These are phyloP conservation scores for Coniella lustricola DNA, from an alignment of 2,329 filamentous ascomycete species.

Conservation along the genomic window DNA sequence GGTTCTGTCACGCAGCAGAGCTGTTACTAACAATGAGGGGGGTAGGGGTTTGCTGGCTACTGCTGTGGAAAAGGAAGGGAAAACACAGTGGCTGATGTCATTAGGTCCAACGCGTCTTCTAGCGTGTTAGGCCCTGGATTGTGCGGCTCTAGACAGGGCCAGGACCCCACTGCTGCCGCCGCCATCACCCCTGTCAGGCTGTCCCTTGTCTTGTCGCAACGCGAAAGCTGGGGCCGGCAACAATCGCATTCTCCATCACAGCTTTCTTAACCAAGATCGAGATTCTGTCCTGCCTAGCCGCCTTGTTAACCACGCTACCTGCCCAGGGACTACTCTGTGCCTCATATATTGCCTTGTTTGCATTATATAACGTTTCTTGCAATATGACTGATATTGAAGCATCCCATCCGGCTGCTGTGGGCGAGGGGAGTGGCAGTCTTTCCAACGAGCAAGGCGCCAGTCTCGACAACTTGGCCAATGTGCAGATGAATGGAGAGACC, in stretches of 20 bases:
- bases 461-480: neutral
- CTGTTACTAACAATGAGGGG: neutral
- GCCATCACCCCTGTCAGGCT: too few species aligned
- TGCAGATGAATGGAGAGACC: neutral
- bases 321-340: neutral
- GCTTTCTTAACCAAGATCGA: neutral
- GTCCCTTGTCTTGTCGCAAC: too few species aligned
- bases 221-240: neutral
- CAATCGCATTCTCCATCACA: neutral
- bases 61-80: too few species aligned
- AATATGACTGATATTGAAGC: slow-evolving; percentile 8
- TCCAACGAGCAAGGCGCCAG: neutral
- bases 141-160: too few species aligned
- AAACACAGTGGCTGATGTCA: slow-evolving; percentile 1
- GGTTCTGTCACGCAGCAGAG: too few species aligned
- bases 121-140: neutral
- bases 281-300: too few species aligned
- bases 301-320: neutral
- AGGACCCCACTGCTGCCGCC: neutral
- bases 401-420: slow-evolving; percentile 1
- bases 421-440: neutral
- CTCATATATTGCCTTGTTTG: too few species aligned
- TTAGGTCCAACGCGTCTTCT: slow-evolving; percentile 1
- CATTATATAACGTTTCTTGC: neutral
- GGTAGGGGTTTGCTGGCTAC: too few species aligned